Percentiles rank a stretch among this genome's conserved stretches.
These are phyloP conservation scores for Lactarius akahatsu DNA, from an alignment of 768 basidiomycete species.

Conservation along the genomic window DNA sequence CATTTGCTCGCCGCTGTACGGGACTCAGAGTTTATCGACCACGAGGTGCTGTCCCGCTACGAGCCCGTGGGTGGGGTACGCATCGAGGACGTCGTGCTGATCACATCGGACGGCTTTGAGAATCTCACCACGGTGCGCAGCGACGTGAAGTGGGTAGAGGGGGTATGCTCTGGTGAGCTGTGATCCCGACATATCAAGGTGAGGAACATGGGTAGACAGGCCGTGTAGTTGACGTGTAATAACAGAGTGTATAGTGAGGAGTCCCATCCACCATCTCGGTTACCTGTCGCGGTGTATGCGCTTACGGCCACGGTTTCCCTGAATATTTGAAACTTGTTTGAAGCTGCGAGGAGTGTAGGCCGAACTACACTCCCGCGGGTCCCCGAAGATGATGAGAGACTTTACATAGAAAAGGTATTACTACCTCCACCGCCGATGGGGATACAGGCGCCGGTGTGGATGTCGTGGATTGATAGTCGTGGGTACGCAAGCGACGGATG, in stretches of 20 bases:
- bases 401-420: too few species aligned
- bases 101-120: conserved; percentile 71
- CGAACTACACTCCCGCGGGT: background rate
- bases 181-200: conserved; percentile 22
- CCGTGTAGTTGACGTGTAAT: background rate
- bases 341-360: background rate
- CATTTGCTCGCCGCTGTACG: conserved; percentile 66
- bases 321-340: background rate
- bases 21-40: conserved; percentile 64
- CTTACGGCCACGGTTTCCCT: background rate
- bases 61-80: conserved; percentile 86
- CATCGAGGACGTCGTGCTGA: conserved; percentile 89
- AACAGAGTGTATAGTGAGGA: too few species aligned
- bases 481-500: background rate
- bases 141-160: conserved; percentile 81
- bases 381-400: background rate
- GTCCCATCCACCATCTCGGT: background rate
- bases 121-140: conserved; percentile 86
- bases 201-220: background rate
- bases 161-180: conserved; percentile 67
- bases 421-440: background rate
- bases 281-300: too few species aligned
- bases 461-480: background rate
- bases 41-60: conserved; percentile 65
- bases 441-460: background rate